These are phyloP conservation scores for Pilaira anomala DNA, from an alignment of 192 early-diverging fungal genomes.

Conservation along the genomic window DNA sequence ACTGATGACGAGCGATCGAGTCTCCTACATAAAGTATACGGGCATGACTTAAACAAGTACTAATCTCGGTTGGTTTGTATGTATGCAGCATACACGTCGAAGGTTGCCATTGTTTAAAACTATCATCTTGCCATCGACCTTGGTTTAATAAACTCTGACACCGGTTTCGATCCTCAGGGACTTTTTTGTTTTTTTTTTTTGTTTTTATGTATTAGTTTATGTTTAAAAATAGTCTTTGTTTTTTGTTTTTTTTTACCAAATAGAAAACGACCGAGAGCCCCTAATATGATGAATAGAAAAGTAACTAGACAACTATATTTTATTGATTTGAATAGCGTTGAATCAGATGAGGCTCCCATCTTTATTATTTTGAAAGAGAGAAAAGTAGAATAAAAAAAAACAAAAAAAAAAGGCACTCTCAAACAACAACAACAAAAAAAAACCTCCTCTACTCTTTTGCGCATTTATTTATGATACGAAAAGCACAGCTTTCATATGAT, in stretches of 20 bases:
- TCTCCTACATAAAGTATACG: conserved; percentile 65
- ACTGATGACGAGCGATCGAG: conserved; percentile 61
- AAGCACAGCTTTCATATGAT: too few relatives aligned
- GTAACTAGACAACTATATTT: neutral
- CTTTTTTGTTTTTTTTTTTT: conserved; percentile 16
- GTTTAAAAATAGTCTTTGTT: too few relatives aligned
- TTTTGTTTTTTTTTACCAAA: conserved; percentile 1
- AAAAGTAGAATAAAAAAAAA: too few relatives aligned
- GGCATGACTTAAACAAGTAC: conserved; percentile 44
- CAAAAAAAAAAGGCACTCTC: too few relatives aligned
- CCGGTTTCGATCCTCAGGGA: conserved; percentile 37
- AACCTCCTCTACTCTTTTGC: too few relatives aligned
- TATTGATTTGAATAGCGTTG: neutral
- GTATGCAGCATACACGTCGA: conserved; percentile 56
- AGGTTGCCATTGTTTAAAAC: conserved; percentile 55
- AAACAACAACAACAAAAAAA: too few relatives aligned
- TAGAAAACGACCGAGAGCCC: conserved; percentile 7
- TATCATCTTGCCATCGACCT: conserved; percentile 52
- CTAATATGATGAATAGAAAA: neutral
- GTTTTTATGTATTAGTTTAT: too few relatives aligned
- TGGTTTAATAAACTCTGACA: conserved; percentile 43
- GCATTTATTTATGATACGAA: too few relatives aligned
- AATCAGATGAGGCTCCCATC: conserved; percentile 2
- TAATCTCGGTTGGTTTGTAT: conserved; percentile 44
- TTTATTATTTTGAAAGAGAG: neutral